Evolutionary conservation across 768 basidiomycete species (phyloP).

Genomic region (Lactarius sanguifluus): DNA sequence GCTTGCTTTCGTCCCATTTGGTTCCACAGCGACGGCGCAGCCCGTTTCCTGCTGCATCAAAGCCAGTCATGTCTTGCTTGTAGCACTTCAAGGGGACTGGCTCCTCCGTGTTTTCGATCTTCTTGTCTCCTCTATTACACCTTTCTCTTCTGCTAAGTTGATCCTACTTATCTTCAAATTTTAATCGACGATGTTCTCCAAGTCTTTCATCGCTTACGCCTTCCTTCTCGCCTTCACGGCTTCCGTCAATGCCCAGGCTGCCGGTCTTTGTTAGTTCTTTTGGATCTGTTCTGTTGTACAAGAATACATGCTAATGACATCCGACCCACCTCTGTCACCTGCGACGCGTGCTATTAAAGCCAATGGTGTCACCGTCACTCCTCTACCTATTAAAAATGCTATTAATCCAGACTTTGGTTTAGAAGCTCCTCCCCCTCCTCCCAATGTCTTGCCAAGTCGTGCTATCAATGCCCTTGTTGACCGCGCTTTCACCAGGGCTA

Average conservation of each 20-base stretch:
- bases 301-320: too few relatives aligned
- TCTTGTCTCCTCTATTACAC: not conserved
- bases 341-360: too few relatives aligned
- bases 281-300: too few relatives aligned
- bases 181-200: slow-evolving; percentile 33
- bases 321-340: too few relatives aligned
- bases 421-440: too few relatives aligned
- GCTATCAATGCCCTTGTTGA: too few relatives aligned
- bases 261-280: not conserved
- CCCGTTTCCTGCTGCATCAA: slow-evolving; percentile 5
- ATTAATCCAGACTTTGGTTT: too few relatives aligned
- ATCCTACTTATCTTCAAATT: not conserved
- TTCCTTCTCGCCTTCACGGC: slow-evolving; percentile 39
- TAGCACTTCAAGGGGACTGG: slow-evolving; percentile 11
- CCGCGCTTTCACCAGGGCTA: too few relatives aligned
- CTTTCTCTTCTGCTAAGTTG: not conserved
- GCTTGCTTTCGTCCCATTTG: not conserved
- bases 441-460: too few relatives aligned
- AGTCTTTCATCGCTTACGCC: slow-evolving; percentile 34
- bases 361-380: too few relatives aligned
- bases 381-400: too few relatives aligned
- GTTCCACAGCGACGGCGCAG: not conserved
- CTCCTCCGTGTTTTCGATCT: not conserved
- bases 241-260: slow-evolving; percentile 44
- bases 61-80: not conserved